Evolutionary conservation across 1,284 basidiomycete genomes (phyloP).

Genomic region (Microbotryomycetes sp.): DNA sequence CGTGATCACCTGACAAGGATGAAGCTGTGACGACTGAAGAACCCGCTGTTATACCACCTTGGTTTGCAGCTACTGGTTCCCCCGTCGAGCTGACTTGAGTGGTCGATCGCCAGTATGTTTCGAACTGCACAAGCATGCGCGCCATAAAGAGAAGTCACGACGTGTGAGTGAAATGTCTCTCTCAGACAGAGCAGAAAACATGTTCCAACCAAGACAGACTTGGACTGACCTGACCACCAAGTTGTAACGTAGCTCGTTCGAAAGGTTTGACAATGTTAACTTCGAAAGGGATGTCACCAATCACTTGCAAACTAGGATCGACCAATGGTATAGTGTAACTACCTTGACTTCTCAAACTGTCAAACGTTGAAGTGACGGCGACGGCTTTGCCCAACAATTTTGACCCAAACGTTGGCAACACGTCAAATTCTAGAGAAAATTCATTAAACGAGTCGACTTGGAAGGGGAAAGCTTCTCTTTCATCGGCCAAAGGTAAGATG

Average conservation of each 20-base stretch:
- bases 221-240: slow-evolving; percentile 69
- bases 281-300: slow-evolving; percentile 92
- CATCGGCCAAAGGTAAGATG: slow-evolving; percentile 73
- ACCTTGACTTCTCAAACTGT: slow-evolving; percentile 47
- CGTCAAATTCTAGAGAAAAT: slow-evolving; percentile 82
- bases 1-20: slow-evolving; percentile 78
- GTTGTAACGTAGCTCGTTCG: slow-evolving; percentile 86
- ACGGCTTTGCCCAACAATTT: slow-evolving; percentile 93
- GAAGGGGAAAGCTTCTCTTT: slow-evolving; percentile 79
- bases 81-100: slow-evolving; percentile 38
- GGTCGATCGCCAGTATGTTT: slow-evolving; percentile 95
- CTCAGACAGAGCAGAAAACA: background rate
- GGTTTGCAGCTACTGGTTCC: slow-evolving; percentile 13
- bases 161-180: background rate
- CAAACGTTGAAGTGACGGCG: slow-evolving; percentile 70
- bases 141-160: background rate
- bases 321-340: slow-evolving; percentile 72
- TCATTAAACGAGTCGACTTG: slow-evolving; percentile 69
- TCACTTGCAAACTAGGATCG: slow-evolving; percentile 85
- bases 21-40: slow-evolving; percentile 62
- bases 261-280: slow-evolving; percentile 84
- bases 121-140: slow-evolving; percentile 40
- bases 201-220: no score
- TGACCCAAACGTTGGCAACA: slow-evolving; percentile 98
- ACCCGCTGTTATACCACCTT: slow-evolving; percentile 3